These are phyloP conservation scores for Phialophora tarda DNA, from an alignment of 2,329 filamentous ascomycete species.

Conservation along the genomic window DNA sequence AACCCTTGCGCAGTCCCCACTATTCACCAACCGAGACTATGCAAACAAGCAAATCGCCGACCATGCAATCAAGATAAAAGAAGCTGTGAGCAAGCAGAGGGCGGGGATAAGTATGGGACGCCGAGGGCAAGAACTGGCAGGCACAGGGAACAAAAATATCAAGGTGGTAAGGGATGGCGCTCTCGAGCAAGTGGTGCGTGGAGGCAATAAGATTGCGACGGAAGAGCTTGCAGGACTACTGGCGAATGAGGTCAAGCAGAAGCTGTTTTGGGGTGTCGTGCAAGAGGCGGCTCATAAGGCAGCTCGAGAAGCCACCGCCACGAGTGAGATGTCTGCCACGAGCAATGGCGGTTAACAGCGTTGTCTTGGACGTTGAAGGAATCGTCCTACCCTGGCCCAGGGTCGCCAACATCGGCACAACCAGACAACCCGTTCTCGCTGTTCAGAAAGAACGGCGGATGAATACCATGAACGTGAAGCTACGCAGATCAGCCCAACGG, in stretches of 20 bases:
- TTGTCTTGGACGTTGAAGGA: background rate
- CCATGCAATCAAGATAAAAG: constrained; percentile 78
- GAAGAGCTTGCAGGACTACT: constrained; percentile 58
- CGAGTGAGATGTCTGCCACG: constrained; percentile 16
- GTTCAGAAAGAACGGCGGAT: background rate
- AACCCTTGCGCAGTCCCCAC: constrained; percentile 86
- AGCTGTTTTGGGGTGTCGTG: constrained; percentile 55
- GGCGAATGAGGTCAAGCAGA: constrained; percentile 58
- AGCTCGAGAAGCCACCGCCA: constrained; percentile 27
- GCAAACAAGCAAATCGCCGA: constrained; percentile 91
- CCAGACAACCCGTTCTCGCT: background rate
- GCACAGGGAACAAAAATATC: constrained; percentile 39
- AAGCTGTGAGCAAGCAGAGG: constrained; percentile 59
- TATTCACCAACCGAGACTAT: constrained; percentile 92
- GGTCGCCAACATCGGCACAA: background rate
- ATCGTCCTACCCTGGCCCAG: background rate
- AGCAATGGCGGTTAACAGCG: constrained; percentile 16
- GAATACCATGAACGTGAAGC: background rate
- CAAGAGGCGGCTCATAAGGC: constrained; percentile 38
- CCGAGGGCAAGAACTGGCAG: constrained; percentile 36
- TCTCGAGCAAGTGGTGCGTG: constrained; percentile 60
- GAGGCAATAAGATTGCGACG: constrained; percentile 62
- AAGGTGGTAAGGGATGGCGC: constrained; percentile 51
- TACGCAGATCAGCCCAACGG: background rate
- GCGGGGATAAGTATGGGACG: constrained; percentile 28